A percentile compares a stretch with the other conserved stretches of the same genome.
Conservation (phyloP, 1,139 yeast species). For the Suhomyces maxii region DNA sequence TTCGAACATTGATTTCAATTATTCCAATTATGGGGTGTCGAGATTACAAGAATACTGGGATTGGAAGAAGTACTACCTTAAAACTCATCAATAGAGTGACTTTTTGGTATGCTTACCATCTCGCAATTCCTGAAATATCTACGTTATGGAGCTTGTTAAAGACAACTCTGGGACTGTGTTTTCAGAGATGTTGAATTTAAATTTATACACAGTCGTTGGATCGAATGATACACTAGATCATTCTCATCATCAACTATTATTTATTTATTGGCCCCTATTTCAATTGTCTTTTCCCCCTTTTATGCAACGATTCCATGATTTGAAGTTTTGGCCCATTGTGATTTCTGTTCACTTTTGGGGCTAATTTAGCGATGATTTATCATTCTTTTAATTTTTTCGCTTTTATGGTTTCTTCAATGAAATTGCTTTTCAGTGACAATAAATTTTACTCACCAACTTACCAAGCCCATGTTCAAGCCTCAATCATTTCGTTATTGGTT, state of each 20-base stretch:
- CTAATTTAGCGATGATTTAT: too few relatives aligned
- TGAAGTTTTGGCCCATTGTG: too few relatives aligned
- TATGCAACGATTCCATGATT: too few relatives aligned
- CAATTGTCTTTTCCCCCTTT: too few relatives aligned
- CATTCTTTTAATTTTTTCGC: too few relatives aligned
- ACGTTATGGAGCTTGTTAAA: not conserved
- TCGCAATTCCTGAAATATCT: not conserved
- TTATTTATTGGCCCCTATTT: too few relatives aligned
- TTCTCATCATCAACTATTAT: too few relatives aligned
- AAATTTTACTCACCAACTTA: not conserved
- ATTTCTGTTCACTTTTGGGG: too few relatives aligned
- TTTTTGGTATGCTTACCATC: not conserved
- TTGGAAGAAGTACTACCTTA: constrained; percentile 50
- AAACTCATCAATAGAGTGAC: constrained; percentile 4
- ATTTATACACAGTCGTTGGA: too few relatives aligned
- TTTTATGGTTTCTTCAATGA: not conserved
- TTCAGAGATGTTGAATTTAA: not conserved
- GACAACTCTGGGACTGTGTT: not conserved
- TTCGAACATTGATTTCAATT: constrained; percentile 74
- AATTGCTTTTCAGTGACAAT: not conserved
- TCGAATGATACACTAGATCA: too few relatives aligned
- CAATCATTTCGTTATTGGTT: not conserved
- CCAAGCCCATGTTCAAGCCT: not conserved
- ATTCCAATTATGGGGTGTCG: constrained; percentile 57
- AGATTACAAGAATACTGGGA: constrained; percentile 69